Base-by-base conservation (phyloP, 2,329 filamentous ascomycete species). In the Fusarium oxysporum region DNA sequence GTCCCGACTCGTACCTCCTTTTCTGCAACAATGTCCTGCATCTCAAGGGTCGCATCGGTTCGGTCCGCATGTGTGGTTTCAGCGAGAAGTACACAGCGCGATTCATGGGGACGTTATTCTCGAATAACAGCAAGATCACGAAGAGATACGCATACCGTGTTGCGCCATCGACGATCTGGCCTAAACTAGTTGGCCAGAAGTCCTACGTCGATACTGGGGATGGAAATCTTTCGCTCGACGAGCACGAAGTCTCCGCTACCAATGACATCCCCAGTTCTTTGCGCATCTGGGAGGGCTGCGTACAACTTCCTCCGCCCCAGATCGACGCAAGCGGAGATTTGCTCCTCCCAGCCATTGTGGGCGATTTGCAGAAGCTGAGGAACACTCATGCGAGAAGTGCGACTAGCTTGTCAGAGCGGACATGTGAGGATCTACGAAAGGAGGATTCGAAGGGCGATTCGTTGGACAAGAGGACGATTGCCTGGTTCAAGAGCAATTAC, bases 1-100 rank as follows among this genome's bases (percentile, higher is more conserved):
- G 81, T 38, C 76, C 79, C 13, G 78, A 83, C 23, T 65, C 73
- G 5, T 71, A 78, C 41, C 76, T 83, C 30, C 17, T 60, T 14
- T 74, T 83, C 21, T 83, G 79, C 66, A 77, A 81, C 51, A 75
- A 76, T 23, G 68, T 84, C 7, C 37, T 78, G 8, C 69, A 62
- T 3, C 78, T 84, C 5, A 72, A 67, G 16, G 80, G 76, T 9
- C 73, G 77, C 3, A 60, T 84, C 48, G 65, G 74, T 38, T 80
- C 81, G 1, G 65, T 81, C 11, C 79, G 83, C 23, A 78, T 84
- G 61, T 81, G 78, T 28, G 83, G 83, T 5, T 83, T 84, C 67
- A 77, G 72, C 63, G 77, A 81, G 17, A 17, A 51, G 0, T 83
- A 81, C 65, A 78, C 80, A 1, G 62, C 74, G 32, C 63, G 59